Percentiles rank a stretch among this genome's conserved stretches.
Conservation (phyloP, 2,329 filamentous ascomycete genomes). For the Neonectria punicea region DNA sequence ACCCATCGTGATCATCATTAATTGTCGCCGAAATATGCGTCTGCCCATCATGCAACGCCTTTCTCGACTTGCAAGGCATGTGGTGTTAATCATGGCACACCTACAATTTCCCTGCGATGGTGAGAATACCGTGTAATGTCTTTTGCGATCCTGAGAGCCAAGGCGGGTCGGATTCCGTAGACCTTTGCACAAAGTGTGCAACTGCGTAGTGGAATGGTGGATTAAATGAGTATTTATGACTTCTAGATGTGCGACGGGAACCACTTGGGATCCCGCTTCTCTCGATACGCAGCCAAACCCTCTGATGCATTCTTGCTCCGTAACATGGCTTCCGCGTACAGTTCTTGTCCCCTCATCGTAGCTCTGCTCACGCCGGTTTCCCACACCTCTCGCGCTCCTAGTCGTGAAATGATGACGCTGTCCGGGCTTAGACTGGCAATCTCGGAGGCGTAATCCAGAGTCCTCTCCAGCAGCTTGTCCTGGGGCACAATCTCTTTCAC, state of each 20-base stretch:
- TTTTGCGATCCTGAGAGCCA: too few species aligned
- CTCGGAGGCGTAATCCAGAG: conserved; percentile 44
- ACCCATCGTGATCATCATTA: background rate
- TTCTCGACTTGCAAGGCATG: background rate
- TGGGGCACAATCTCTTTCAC: conserved; percentile 44
- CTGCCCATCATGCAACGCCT: too few species aligned
- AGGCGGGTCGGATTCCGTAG: too few species aligned
- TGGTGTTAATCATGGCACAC: background rate
- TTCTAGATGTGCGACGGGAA: conserved; percentile 41
- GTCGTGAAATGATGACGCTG: conserved; percentile 47
- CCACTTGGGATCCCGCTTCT: conserved; percentile 47
- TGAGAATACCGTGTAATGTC: background rate
- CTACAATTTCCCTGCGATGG: background rate
- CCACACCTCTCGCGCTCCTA: conserved; percentile 48
- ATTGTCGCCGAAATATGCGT: background rate
- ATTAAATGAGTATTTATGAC: conserved; percentile 15
- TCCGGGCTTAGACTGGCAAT: conserved; percentile 48
- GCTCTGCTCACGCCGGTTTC: conserved; percentile 48
- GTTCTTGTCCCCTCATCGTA: conserved; percentile 48
- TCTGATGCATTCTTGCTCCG: conserved; percentile 44
- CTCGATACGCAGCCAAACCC: conserved; percentile 43
- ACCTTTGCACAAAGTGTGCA: too few species aligned
- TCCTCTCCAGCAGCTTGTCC: conserved; percentile 43
- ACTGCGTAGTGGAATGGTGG: too few species aligned
- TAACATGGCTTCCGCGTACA: conserved; percentile 46